These are phyloP conservation scores for Botrytis porri DNA, from an alignment of 2,329 filamentous ascomycete species.

Conservation along the genomic window DNA sequence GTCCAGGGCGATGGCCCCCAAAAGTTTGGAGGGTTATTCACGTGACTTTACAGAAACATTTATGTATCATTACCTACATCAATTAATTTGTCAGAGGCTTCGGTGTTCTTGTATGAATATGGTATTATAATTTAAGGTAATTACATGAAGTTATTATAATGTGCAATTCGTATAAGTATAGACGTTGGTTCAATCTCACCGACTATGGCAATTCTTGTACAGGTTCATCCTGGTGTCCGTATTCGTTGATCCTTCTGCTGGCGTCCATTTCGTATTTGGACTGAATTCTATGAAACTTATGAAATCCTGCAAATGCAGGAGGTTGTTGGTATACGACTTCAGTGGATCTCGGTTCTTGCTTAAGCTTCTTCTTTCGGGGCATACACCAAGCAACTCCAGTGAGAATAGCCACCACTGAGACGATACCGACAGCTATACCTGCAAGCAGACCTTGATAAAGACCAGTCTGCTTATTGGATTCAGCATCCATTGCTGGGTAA, in stretches of 20 bases:
- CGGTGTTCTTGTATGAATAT: not conserved
- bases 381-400: not conserved
- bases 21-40: not conserved
- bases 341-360: not conserved
- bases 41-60: not conserved
- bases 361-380: not conserved
- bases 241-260: not conserved
- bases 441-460: not conserved
- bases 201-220: not conserved
- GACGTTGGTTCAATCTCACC: not conserved
- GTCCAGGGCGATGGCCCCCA: no score
- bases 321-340: not conserved
- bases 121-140: not conserved
- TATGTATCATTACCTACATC: not conserved
- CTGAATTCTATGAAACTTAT: not conserved
- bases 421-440: not conserved
- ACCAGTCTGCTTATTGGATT: not conserved
- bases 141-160: not conserved
- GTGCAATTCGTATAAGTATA: not conserved
- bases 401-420: not conserved
- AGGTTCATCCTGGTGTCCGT: not conserved
- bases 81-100: not conserved
- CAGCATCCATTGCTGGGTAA: not conserved
- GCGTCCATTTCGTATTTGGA: conserved; percentile 5
- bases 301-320: not conserved